Evolutionary conservation across 179 eudicot species (phyloP).

Genomic region (Beta lomatogona): DNA sequence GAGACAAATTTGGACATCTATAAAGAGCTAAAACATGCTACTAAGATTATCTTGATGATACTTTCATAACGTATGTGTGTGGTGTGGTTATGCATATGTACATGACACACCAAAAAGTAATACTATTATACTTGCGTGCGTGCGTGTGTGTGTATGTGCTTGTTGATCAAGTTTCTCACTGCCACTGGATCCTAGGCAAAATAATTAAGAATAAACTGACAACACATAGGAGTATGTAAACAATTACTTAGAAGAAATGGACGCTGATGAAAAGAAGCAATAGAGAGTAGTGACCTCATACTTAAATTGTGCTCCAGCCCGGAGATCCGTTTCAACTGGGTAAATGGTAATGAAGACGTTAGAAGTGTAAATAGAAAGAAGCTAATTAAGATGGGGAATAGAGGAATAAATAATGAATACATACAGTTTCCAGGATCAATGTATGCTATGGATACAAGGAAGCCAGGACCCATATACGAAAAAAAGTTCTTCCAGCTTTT

Average conservation of each 20-base stretch:
- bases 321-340: slow-evolving; percentile 94
- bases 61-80: too few species aligned
- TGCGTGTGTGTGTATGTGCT: too few species aligned
- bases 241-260: too few species aligned
- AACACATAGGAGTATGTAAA: too few species aligned
- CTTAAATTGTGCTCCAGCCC: slow-evolving; percentile 86
- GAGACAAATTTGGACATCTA: neutral
- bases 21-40: neutral
- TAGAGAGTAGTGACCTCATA: slow-evolving; percentile 64
- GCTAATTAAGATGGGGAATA: too few species aligned
- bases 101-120: too few species aligned
- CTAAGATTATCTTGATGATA: too few species aligned
- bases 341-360: neutral
- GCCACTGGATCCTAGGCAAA: too few species aligned
- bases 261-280: neutral
- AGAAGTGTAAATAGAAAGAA: neutral
- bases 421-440: slow-evolving; percentile 99
- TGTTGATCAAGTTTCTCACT: too few species aligned
- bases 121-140: too few species aligned
- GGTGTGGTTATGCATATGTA: too few species aligned
- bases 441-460: slow-evolving; percentile 95
- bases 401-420: slow-evolving; percentile 5
- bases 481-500: slow-evolving; percentile 94
- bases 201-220: too few species aligned
- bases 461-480: slow-evolving; percentile 94